These are phyloP conservation scores for Penicillium atrosanguineum DNA, from an alignment of 495 filamentous ascomycete genomes.

Conservation along the genomic window DNA sequence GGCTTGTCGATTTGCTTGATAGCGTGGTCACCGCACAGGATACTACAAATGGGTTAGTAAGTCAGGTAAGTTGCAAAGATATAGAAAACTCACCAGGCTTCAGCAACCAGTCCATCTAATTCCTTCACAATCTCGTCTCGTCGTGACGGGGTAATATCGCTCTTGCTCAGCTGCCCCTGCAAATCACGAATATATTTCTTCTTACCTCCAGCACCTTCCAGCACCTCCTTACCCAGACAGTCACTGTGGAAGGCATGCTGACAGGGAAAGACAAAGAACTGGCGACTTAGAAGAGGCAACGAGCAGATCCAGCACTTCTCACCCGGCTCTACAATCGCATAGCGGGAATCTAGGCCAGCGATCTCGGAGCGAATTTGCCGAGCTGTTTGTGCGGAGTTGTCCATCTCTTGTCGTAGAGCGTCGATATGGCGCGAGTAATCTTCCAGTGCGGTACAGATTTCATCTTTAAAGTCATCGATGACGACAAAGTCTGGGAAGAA, in stretches of 20 bases:
- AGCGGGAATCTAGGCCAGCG: conserved; percentile 75
- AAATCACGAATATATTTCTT: conserved; percentile 79
- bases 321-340: conserved; percentile 94
- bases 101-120: conserved; percentile 81
- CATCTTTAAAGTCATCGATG: conserved; percentile 98
- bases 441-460: conserved; percentile 91
- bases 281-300: conserved; percentile 77
- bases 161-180: conserved; percentile 74
- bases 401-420: conserved; percentile 89
- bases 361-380: conserved; percentile 87
- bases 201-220: conserved; percentile 71
- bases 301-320: conserved; percentile 89
- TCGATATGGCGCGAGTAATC: conserved; percentile 90
- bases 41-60: conserved; percentile 35
- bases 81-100: conserved; percentile 61
- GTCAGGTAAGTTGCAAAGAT: not conserved
- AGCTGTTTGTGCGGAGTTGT: conserved; percentile 82
- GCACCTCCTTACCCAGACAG: conserved; percentile 78
- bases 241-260: conserved; percentile 97
- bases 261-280: conserved; percentile 98
- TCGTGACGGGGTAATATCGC: conserved; percentile 58
- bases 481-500: conserved; percentile 99
- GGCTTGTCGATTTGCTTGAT: conserved; percentile 92
- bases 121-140: conserved; percentile 84
- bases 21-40: conserved; percentile 89